Percentiles rank a stretch among this genome's conserved stretches.
These are phyloP conservation scores for Dionaea muscipula DNA, from an alignment of 179 eudicot species.

Conservation along the genomic window DNA sequence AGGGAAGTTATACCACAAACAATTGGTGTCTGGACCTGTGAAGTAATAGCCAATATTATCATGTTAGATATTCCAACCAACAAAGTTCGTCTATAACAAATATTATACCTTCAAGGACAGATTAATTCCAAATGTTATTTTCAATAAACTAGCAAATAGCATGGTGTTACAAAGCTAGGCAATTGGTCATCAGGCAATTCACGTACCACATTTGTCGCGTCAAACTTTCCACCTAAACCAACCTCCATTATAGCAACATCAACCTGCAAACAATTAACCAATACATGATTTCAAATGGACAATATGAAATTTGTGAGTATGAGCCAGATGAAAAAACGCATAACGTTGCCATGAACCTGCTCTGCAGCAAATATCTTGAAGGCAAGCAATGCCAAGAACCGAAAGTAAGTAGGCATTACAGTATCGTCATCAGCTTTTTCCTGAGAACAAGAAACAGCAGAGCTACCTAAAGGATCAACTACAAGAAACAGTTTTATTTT, in stretches of 20 bases:
- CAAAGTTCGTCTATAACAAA: neutral
- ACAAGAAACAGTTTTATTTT: neutral
- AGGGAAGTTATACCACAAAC: constrained; percentile 96
- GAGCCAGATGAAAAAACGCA: neutral
- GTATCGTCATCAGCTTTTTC: constrained; percentile 54
- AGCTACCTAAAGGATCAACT: constrained; percentile 10
- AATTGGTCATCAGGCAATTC: too few relatives aligned
- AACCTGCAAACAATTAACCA: constrained; percentile 36
- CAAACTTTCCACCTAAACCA: constrained; percentile 96
- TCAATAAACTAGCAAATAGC: too few relatives aligned
- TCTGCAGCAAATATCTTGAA: constrained; percentile 90
- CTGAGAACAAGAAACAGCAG: constrained; percentile 26
- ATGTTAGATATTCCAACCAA: neutral
- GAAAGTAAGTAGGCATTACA: constrained; percentile 95
- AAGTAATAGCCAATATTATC: constrained; percentile 11
- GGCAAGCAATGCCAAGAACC: constrained; percentile 89
- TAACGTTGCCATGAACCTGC: constrained; percentile 35
- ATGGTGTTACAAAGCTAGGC: too few relatives aligned
- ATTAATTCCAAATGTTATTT: too few relatives aligned
- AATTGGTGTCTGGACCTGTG: constrained; percentile 77
- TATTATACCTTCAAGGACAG: neutral
- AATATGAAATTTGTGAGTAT: neutral
- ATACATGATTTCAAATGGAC: neutral
- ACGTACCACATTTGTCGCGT: constrained; percentile 96
- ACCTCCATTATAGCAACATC: constrained; percentile 97